Percentiles rank a stretch among this genome's conserved stretches.
These are phyloP conservation scores for Cutaneotrichosporon cutaneum DNA, from an alignment of 1,284 basidiomycete genomes.

Conservation along the genomic window DNA sequence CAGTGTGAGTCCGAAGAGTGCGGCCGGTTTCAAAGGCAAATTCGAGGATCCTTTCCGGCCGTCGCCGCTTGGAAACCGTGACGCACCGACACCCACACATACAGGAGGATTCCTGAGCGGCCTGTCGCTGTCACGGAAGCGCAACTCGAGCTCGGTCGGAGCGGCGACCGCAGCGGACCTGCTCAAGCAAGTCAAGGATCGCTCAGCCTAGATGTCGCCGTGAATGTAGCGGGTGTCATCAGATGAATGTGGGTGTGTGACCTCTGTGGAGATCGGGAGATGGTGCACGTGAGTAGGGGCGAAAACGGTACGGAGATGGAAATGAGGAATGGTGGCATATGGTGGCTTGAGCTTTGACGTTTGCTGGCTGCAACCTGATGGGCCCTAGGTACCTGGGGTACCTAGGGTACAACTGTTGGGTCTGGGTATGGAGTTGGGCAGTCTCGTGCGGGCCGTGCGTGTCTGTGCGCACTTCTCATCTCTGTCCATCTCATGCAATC, in stretches of 20 bases:
- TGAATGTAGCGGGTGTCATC: neutral
- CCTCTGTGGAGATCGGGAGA: neutral
- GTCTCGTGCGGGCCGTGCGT: no score
- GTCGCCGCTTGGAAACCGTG: neutral
- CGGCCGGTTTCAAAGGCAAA: neutral
- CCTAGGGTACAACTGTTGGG: no score
- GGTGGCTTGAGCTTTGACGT: neutral
- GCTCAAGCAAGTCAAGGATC: slow-evolving; percentile 13
- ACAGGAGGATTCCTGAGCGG: slow-evolving; percentile 20
- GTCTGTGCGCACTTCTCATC: no score
- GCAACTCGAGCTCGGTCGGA: slow-evolving; percentile 4
- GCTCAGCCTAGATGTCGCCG: neutral
- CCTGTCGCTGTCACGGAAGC: slow-evolving; percentile 18
- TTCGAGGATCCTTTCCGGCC: slow-evolving; percentile 11
- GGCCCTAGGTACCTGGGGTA: no score
- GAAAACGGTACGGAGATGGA: neutral
- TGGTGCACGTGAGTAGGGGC: neutral
- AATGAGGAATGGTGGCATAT: neutral
- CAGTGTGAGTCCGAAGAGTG: neutral
- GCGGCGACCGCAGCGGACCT: slow-evolving; percentile 20
- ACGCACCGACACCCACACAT: neutral
- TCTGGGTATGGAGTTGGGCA: no score
- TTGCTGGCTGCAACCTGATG: neutral
- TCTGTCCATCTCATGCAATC: no score
- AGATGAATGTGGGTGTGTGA: no score